These are phyloP conservation scores for Amaranthus cruentus DNA, from an alignment of 148 eudicot species.

Conservation along the genomic window DNA sequence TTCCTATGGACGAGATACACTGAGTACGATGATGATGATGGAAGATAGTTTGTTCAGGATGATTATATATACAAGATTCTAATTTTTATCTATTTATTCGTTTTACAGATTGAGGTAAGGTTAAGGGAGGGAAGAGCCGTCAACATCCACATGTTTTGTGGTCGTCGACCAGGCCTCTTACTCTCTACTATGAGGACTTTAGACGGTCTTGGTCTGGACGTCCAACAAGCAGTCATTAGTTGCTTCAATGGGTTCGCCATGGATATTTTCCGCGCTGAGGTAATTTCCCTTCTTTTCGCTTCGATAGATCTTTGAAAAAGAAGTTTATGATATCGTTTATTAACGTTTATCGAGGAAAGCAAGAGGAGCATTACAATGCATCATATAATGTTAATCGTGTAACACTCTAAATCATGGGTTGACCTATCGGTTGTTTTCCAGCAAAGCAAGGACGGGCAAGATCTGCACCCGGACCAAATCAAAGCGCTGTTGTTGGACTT, in stretches of 20 bases:
- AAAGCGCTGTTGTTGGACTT: constrained; percentile 78
- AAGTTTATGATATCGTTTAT: too few species aligned
- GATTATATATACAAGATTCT: not conserved
- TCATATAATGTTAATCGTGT: too few species aligned
- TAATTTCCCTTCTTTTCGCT: constrained; percentile 12
- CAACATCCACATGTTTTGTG: constrained; percentile 91
- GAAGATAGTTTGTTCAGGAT: not conserved
- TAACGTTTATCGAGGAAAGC: too few species aligned
- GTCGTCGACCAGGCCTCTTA: constrained; percentile 73
- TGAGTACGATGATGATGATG: too few species aligned
- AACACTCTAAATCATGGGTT: not conserved
- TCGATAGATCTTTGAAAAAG: too few species aligned
- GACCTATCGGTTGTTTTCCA: constrained; percentile 22
- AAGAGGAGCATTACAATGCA: too few species aligned
- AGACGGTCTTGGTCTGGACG: constrained; percentile 71
- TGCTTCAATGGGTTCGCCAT: constrained; percentile 92
- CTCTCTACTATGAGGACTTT: constrained; percentile 74
- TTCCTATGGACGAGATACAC: too few species aligned
- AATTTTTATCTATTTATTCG: not conserved
- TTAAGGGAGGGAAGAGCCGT: constrained; percentile 79
- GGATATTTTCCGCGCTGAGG: constrained; percentile 96
- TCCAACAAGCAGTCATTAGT: constrained; percentile 93
- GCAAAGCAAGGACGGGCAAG: constrained; percentile 92
- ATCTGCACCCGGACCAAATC: constrained; percentile 76
- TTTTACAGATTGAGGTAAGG: constrained; percentile 79